A percentile compares a stretch with the other conserved stretches of the same genome.
phyloP scores from a whole-genome alignment of 2,329 filamentous ascomycete species.

The Fusarium floridanum region DNA sequence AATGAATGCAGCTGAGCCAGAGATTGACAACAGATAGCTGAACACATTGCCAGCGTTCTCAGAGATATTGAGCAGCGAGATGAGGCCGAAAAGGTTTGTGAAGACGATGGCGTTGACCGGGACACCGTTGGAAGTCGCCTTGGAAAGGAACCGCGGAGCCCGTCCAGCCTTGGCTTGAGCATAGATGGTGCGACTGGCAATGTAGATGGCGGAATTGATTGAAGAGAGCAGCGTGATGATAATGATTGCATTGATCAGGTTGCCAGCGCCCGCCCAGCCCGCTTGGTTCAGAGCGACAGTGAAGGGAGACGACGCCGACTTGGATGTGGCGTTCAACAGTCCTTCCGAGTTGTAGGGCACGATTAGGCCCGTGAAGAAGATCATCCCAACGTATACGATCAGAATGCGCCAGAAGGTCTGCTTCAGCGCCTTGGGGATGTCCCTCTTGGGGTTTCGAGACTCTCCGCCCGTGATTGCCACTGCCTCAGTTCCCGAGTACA shows the following conservation, averaged over 20 bases:
- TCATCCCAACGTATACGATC: conserved; percentile 53
- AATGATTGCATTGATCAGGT: neutral
- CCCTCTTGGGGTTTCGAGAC: conserved; percentile 51
- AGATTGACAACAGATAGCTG: conserved; percentile 44
- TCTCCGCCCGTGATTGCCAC: conserved; percentile 52
- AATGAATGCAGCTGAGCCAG: conserved; percentile 65
- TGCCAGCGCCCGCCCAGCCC: neutral
- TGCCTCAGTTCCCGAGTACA: conserved; percentile 59
- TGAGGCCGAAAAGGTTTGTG: conserved; percentile 37
- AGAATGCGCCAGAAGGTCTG: conserved; percentile 53
- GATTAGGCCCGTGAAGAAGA: conserved; percentile 55
- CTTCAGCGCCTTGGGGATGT: conserved; percentile 51
- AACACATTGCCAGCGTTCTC: conserved; percentile 72
- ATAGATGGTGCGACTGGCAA: neutral
- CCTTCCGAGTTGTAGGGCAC: conserved; percentile 53
- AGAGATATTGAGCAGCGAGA: conserved; percentile 60
- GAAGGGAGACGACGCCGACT: conserved; percentile 64
- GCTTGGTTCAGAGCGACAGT: conserved; percentile 55
- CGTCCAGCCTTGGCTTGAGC: neutral
- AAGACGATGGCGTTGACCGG: neutral
- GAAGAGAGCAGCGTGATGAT: neutral
- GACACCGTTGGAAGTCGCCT: neutral
- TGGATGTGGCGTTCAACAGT: conserved; percentile 53
- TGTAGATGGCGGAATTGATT: neutral
- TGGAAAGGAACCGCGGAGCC: neutral